Conservation (phyloP, 768 basidiomycete species). For the Tricholoma bakamatsutake region DNA sequence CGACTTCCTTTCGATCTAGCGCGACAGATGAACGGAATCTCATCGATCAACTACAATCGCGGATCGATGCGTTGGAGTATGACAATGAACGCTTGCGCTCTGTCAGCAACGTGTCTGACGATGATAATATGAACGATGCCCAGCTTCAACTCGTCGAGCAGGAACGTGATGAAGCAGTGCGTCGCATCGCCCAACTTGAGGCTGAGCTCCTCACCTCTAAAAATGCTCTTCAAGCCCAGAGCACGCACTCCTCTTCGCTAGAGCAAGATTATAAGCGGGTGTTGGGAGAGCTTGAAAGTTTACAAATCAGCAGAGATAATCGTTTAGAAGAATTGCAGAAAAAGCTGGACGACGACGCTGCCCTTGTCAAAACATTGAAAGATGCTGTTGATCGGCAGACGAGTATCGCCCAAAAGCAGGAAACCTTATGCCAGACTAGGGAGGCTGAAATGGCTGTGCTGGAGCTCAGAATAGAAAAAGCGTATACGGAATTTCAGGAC, state of each 20-base stretch:
- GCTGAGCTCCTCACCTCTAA: slow-evolving; percentile 35
- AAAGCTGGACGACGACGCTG: slow-evolving; percentile 34
- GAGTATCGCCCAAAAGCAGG: slow-evolving; percentile 41
- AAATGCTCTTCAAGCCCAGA: slow-evolving; percentile 37
- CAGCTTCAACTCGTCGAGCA: slow-evolving; percentile 35
- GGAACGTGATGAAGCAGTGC: slow-evolving; percentile 39
- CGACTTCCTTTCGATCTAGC: slow-evolving; percentile 29
- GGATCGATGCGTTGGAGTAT: slow-evolving; percentile 59
- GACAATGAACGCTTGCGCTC: slow-evolving; percentile 60
- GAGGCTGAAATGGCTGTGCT: slow-evolving; percentile 56
- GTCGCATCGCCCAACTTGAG: slow-evolving; percentile 38
- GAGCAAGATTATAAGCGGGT: slow-evolving; percentile 37
- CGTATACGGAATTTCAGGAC: slow-evolving; percentile 29
- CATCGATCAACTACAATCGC: slow-evolving; percentile 38
- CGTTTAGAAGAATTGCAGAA: slow-evolving; percentile 25
- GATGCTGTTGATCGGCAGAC: slow-evolving; percentile 48
- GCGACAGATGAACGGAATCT: slow-evolving; percentile 29
- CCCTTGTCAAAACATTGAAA: slow-evolving; percentile 43
- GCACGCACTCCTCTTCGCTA: slow-evolving; percentile 38
- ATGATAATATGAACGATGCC: slow-evolving; percentile 38
- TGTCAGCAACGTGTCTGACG: slow-evolving; percentile 20
- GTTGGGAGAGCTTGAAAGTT: slow-evolving; percentile 38
- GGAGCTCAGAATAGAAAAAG: slow-evolving; percentile 28
- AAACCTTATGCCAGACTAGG: slow-evolving; percentile 47
- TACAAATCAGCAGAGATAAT: slow-evolving; percentile 38